Conservation (phyloP, 306 rosid genomes). For the Oxytropis ochrocephala region DNA sequence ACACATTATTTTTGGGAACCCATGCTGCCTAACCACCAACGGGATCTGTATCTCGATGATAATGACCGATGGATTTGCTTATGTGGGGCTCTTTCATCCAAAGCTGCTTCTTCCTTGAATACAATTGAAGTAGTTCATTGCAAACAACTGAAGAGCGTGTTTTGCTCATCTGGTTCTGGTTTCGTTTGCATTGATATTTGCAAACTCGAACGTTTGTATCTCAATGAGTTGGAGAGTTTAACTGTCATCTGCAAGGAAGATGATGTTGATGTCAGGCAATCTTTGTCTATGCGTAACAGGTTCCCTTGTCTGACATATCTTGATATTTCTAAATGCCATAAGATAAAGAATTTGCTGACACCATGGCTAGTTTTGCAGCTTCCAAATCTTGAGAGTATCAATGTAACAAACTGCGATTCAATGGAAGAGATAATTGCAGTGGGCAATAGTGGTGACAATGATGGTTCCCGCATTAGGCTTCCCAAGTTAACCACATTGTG, state of each 20-base stretch:
- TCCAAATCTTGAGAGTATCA: neutral
- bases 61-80: neutral
- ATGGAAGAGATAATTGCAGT: conserved; percentile 1
- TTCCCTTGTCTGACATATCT: conserved; percentile 3
- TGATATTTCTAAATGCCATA: neutral
- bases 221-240: neutral
- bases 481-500: neutral
- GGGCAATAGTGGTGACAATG: neutral
- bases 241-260: neutral
- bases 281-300: neutral
- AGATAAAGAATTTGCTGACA: conserved; percentile 3
- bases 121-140: rapidly evolving
- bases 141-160: neutral
- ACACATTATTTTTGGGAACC: too few species aligned
- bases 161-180: conserved; percentile 1
- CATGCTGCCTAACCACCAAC: neutral
- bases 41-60: rapidly evolving
- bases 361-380: neutral
- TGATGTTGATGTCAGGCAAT: neutral
- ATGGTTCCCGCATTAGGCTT: neutral
- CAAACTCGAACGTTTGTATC: neutral
- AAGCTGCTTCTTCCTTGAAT: neutral
- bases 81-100: neutral
- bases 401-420: rapidly evolving
- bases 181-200: neutral